These are phyloP conservation scores for Epichloe scottii DNA, from an alignment of 2,329 filamentous ascomycete species.

Conservation along the genomic window DNA sequence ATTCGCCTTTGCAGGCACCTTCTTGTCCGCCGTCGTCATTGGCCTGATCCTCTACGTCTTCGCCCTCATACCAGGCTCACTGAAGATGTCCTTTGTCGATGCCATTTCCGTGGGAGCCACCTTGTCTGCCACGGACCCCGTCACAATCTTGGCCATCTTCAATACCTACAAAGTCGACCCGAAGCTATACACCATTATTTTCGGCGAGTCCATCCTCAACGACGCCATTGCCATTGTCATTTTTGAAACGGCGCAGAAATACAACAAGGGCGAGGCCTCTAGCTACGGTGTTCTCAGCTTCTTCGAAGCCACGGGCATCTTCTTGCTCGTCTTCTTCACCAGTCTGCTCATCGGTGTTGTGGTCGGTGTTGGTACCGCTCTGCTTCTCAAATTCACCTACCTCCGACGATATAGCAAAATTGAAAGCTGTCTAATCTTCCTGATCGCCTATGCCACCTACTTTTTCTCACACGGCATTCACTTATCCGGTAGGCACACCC, in stretches of 20 bases:
- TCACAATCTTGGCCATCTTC: constrained; percentile 97
- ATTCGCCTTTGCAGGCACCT: constrained; percentile 94
- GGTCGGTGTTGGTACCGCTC: constrained; percentile 75
- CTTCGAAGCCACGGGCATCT: constrained; percentile 85
- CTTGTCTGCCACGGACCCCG: constrained; percentile 89
- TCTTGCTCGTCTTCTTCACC: constrained; percentile 91
- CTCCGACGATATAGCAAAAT: constrained; percentile 89
- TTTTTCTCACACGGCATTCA: constrained; percentile 94
- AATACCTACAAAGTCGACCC: constrained; percentile 99
- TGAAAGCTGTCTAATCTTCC: constrained; percentile 84
- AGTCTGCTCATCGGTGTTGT: constrained; percentile 80
- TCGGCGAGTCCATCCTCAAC: constrained; percentile 95
- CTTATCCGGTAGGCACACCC: constrained; percentile 65
- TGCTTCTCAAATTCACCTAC: constrained; percentile 89
- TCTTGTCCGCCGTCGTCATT: constrained; percentile 91
- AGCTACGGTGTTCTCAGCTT: constrained; percentile 69
- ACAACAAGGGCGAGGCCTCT: constrained; percentile 61
- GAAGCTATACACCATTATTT: constrained; percentile 96
- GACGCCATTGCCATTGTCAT: constrained; percentile 97
- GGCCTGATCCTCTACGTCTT: constrained; percentile 82
- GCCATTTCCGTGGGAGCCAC: constrained; percentile 95
- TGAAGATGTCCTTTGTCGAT: constrained; percentile 84
- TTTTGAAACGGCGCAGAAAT: constrained; percentile 93
- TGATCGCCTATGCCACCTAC: constrained; percentile 93
- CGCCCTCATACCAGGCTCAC: constrained; percentile 69